Percentiles rank a stretch among this genome's conserved stretches.
These are phyloP conservation scores for Emmonsia crescens DNA, from an alignment of 2,329 filamentous ascomycete genomes.

Conservation along the genomic window DNA sequence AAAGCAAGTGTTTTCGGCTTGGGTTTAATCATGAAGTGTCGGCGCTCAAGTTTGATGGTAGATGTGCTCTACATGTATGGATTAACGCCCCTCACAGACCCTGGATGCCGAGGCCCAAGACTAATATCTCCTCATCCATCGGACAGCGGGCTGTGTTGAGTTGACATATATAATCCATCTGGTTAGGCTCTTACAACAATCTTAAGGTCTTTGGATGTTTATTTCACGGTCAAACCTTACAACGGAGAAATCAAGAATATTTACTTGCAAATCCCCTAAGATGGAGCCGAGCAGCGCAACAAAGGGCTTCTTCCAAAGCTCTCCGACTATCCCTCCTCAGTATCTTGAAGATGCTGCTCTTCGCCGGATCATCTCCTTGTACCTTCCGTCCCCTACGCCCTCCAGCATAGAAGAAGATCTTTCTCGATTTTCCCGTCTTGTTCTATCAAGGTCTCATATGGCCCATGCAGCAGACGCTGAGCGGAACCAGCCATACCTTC, in stretches of 20 bases:
- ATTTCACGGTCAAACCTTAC: neutral
- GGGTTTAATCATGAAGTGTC: too few relatives aligned
- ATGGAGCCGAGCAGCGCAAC: slow-evolving; percentile 19
- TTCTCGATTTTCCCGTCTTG: slow-evolving; percentile 14
- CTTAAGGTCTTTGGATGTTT: neutral
- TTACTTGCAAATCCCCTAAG: neutral
- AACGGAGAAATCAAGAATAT: neutral
- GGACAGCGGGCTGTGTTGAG: neutral
- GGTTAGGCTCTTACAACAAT: neutral
- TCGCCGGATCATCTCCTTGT: slow-evolving; percentile 14
- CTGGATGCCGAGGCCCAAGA: neutral
- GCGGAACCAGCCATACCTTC: slow-evolving; percentile 15
- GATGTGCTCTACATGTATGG: too few relatives aligned
- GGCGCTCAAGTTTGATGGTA: too few relatives aligned
- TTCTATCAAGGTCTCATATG: slow-evolving; percentile 14
- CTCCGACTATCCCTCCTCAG: slow-evolving; percentile 13
- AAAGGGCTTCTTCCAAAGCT: slow-evolving; percentile 18
- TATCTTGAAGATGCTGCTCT: slow-evolving; percentile 15
- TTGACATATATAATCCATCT: neutral
- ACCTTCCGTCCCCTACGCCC: slow-evolving; percentile 16
- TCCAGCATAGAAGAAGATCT: slow-evolving; percentile 14
- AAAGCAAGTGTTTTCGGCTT: too few relatives aligned
- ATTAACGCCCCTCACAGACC: neutral
- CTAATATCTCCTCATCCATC: neutral
- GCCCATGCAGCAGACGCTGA: slow-evolving; percentile 16